Evolutionary conservation across 163 green algal genomes (phyloP).

Genomic region (Scenedesmus sp.): DNA sequence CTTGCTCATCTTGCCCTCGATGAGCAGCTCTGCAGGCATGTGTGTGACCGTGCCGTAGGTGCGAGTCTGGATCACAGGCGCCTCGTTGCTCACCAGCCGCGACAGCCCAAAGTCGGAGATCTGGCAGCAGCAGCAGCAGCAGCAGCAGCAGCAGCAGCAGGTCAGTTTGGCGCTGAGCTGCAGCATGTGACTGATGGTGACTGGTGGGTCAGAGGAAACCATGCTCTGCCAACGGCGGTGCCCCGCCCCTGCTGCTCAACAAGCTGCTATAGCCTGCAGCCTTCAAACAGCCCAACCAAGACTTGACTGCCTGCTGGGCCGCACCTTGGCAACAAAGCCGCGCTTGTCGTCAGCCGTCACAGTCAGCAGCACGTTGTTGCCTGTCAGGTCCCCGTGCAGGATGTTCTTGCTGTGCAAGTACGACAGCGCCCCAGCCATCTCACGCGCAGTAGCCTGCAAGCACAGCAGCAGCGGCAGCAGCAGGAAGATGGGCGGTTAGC

Average conservation of each 20-base stretch:
- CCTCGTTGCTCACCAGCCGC: constrained; percentile 52
- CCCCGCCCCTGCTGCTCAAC: not conserved
- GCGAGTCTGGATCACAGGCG: constrained; percentile 56
- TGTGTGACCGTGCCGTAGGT: constrained; percentile 78
- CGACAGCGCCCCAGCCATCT: constrained; percentile 70
- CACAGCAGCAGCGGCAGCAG: not conserved
- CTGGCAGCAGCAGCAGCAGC: constrained; percentile 39
- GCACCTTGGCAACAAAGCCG: constrained; percentile 69
- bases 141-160: not conserved
- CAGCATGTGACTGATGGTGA: no score
- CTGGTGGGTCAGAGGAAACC: not conserved
- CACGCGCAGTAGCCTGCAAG: constrained; percentile 52
- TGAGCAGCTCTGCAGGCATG: constrained; percentile 51
- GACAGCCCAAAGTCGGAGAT: constrained; percentile 76
- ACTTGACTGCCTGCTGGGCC: not conserved
- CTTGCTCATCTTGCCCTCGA: constrained; percentile 64
- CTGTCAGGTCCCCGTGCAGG: constrained; percentile 74
- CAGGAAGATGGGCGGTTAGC: not conserved
- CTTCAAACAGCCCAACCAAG: not conserved
- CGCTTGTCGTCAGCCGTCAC: constrained; percentile 57
- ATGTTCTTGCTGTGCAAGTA: constrained; percentile 75
- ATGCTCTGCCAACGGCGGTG: not conserved
- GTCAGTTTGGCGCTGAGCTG: not conserved
- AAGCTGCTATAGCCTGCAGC: not conserved
- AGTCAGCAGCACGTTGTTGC: constrained; percentile 70